Evolutionary conservation across 2,329 filamentous ascomycete species (phyloP), one percentile per base, ranked within the genome.

Genomic region (Penicillium sp.): DNA sequence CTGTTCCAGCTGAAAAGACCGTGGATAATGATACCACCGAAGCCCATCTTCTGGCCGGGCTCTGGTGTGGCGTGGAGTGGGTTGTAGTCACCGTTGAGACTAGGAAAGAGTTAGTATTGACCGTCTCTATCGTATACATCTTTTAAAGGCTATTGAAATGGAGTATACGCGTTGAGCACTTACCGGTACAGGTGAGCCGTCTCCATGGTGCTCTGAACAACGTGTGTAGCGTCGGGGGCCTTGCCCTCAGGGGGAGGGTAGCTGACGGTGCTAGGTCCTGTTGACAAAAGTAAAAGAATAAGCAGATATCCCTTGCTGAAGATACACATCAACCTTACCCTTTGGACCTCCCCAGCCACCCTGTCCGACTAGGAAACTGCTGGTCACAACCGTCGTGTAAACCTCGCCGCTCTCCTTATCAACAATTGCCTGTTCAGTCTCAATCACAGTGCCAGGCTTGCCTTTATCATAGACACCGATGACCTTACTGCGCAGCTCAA

Each of bases 71-170:
- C 91, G 71, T 96, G 91, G 34, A 96, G 85, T 27, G 91, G 92
- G 78, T 96, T 96, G 76, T 96, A 96, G 77, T 96, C 92, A 61
- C 91, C 91, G 66, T 96, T 96, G 47, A 96, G 82, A 59, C 90
- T 83, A 59, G 69, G 67, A 35, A 4, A 23, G 67, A 34, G 56
- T 51, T 53, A 56, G 26, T 9, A 48, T 32, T 3, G 1, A 16
- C 18, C 16, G 8, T 34, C 14, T 45, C n/a, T 27, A 19, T 35
- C 13, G 19, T 45, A 18, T 19, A 27, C 9, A 11, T 14, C 11
- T 13, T n/a, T 29, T 27, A 6, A 38, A 32, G 11, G 2, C 2
- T 2, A 19, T 23, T 19, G 26, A 26, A 14, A 7, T 26, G 8
- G 2, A 13, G 9, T 34, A 14, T 18, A 34, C 34, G 18, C 27